These are phyloP conservation scores for Trichoderma oligosporum DNA, from an alignment of 2,329 filamentous ascomycete species.

Conservation along the genomic window DNA sequence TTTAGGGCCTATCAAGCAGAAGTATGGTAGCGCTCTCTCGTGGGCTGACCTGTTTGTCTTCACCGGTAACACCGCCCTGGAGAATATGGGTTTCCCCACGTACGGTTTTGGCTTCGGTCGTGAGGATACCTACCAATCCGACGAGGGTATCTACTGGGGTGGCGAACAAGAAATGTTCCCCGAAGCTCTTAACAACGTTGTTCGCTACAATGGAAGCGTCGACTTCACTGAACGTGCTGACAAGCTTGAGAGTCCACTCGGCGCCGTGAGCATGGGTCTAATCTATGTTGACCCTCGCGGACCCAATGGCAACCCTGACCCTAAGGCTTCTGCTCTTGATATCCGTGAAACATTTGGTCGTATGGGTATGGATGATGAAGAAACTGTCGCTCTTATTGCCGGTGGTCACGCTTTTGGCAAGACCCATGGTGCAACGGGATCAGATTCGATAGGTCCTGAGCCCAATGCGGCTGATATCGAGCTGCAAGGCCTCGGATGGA, in stretches of 20 bases:
- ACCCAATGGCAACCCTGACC: conserved; percentile 67
- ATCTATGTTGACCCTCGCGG: conserved; percentile 81
- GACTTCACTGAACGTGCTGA: conserved; percentile 50
- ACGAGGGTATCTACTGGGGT: conserved; percentile 74
- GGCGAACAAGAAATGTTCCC: conserved; percentile 66
- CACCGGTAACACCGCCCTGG: conserved; percentile 70
- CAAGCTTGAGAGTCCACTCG: conserved; percentile 64
- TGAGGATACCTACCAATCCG: conserved; percentile 67
- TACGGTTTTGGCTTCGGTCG: conserved; percentile 71
- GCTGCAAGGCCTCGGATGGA: conserved; percentile 68
- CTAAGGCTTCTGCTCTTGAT: conserved; percentile 62
- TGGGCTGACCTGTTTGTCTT: conserved; percentile 71
- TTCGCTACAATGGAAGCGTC: conserved; percentile 58
- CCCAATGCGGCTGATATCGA: conserved; percentile 62
- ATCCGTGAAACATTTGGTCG: conserved; percentile 71
- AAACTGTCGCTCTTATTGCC: conserved; percentile 73
- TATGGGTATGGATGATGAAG: conserved; percentile 79
- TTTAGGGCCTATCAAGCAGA: conserved; percentile 68
- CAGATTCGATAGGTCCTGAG: conserved; percentile 64
- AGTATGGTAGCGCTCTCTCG: conserved; percentile 76
- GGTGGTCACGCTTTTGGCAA: conserved; percentile 77
- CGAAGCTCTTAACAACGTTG: conserved; percentile 51
- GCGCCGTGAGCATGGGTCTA: conserved; percentile 63
- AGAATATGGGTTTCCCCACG: conserved; percentile 69
- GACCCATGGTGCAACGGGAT: conserved; percentile 66